Evolutionary conservation across 371 early-diverging fungal species (phyloP).

Genomic region (Rhizopus microsporus): DNA sequence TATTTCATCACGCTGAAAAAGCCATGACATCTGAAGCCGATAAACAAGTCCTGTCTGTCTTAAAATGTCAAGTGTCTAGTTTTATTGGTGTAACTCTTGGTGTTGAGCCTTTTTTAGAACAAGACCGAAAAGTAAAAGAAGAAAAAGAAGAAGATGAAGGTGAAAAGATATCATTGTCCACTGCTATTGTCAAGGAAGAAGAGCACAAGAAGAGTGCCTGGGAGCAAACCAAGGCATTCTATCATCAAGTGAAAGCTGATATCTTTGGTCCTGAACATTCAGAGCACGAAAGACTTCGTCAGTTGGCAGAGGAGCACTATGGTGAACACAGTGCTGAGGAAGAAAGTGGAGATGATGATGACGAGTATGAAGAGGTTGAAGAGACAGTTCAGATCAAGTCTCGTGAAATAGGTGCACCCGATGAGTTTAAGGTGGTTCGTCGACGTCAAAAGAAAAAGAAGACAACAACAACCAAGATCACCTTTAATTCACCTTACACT

Average conservation of each 20-base stretch:
- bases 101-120: conserved; percentile 22
- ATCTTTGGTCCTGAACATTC: conserved; percentile 23
- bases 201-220: conserved; percentile 9
- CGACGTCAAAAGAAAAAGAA: conserved; percentile 27
- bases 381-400: conserved; percentile 22
- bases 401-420: conserved; percentile 23
- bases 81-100: conserved; percentile 30
- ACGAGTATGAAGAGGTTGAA: conserved; percentile 22
- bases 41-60: conserved; percentile 40
- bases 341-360: conserved; percentile 23
- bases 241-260: conserved; percentile 13
- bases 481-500: conserved; percentile 7
- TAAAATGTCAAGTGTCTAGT: conserved; percentile 18
- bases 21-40: conserved; percentile 43
- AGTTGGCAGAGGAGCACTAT: conserved; percentile 18
- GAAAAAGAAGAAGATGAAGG: conserved; percentile 12
- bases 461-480: conserved; percentile 8
- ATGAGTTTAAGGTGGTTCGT: conserved; percentile 19
- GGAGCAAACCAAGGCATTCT: conserved; percentile 11
- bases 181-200: conserved; percentile 19
- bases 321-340: conserved; percentile 10
- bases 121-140: conserved; percentile 4
- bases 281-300: conserved; percentile 23
- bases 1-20: conserved; percentile 39
- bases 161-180: conserved; percentile 31